Base-by-base conservation (phyloP, 2,329 filamentous ascomycete genomes). In the Catunica adiposa region DNA sequence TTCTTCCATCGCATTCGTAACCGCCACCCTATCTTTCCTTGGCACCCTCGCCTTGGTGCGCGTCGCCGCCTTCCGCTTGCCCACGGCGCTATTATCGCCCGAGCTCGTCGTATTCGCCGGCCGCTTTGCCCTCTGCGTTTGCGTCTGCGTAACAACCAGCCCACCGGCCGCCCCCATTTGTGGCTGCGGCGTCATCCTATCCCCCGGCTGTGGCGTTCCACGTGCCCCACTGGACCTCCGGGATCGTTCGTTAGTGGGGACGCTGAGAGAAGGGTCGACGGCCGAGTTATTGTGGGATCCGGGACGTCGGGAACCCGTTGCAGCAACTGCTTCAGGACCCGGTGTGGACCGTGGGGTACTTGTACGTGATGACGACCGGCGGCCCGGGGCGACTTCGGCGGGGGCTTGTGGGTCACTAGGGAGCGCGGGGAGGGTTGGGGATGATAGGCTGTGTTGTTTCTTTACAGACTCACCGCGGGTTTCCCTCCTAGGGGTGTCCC, bases 51-150 rank as follows among this genome's bases (percentile, higher is more conserved):
- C 72, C 67, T 82, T 86, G 71, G 81, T 86, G 62, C 73, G 76
- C 2, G 82, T 82, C 55, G 82, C 80, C 23, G 79, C 79, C 66
- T 84, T 84, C 50, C 85, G 77, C 69, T 80, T 83, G 58, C 83
- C 83, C 57, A 87, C 80, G 59, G 83, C 85, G 63, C 77, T 80
- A 64, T 73, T 80, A 63, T 77, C 76, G 63, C 77, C 77, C 61
- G 75, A 75, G 66, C 73, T 78, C 37, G 75, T 80, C 60, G 73
- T 74, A 65, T 73, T 85, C 29, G 82, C 84, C 48, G 84, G 84
- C 57, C 81, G 73, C 69, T 83, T 87, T 54, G 76, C 71, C 53
- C 84, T 78, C 63, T 80, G 78, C 61, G 69, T 73, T n/a, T 68
- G 11, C 14, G 23, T 20, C 22, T 17, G 31, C 15, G 44, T 26